These are phyloP conservation scores for Macrolepiota dolichaula DNA, from an alignment of 768 basidiomycete genomes.

Conservation along the genomic window DNA sequence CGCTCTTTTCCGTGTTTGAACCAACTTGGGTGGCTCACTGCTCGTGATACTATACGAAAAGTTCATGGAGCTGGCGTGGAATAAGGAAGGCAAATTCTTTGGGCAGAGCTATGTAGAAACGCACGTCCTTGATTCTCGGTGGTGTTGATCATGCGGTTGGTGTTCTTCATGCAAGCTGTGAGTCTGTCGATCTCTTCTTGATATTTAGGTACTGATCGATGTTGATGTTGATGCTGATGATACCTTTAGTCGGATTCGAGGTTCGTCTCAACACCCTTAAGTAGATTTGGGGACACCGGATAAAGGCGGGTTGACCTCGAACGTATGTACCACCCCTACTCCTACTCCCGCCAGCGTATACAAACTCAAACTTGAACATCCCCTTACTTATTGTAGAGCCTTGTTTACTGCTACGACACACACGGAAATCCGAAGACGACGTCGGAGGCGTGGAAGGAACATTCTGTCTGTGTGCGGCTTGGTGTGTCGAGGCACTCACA, in stretches of 20 bases:
- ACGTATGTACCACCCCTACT: slow-evolving; percentile 44
- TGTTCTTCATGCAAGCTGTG: slow-evolving; percentile 89
- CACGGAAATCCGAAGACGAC: slow-evolving; percentile 82
- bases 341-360: background rate
- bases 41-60: slow-evolving; percentile 72
- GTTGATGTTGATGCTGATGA: background rate
- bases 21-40: slow-evolving; percentile 14
- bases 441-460: slow-evolving; percentile 96
- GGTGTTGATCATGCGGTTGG: slow-evolving; percentile 88
- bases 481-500: slow-evolving; percentile 87
- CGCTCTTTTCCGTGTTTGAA: slow-evolving; percentile 79
- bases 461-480: slow-evolving; percentile 85
- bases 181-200: too few species aligned
- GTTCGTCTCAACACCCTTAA: slow-evolving; percentile 84
- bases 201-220: too few species aligned
- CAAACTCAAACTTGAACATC: background rate
- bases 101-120: slow-evolving; percentile 90
- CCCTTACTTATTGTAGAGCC: slow-evolving; percentile 54
- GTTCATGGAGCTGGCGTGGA: slow-evolving; percentile 88
- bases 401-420: slow-evolving; percentile 90
- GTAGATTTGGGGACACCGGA: slow-evolving; percentile 85
- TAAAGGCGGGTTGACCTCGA: slow-evolving; percentile 87
- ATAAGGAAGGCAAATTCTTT: slow-evolving; percentile 56
- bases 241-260: slow-evolving; percentile 74
- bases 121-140: slow-evolving; percentile 80